Evolutionary conservation across 2,329 filamentous ascomycete species (phyloP).

Genomic region (Neopestalotiopsis sp.): DNA sequence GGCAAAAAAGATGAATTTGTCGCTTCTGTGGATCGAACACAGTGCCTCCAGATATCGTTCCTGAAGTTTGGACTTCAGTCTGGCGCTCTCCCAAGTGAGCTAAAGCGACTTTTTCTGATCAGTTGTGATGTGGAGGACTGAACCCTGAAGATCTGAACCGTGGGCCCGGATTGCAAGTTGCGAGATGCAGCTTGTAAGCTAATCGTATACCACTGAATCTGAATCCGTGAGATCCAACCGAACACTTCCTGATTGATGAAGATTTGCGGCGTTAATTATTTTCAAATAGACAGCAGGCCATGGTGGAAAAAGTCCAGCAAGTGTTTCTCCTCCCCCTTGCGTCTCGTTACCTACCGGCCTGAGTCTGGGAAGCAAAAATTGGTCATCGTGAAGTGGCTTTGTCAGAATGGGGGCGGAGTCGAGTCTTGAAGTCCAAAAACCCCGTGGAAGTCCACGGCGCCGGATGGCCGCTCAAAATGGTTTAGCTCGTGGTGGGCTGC

Average conservation of each 20-base stretch:
- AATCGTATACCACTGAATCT: neutral
- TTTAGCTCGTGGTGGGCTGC: neutral
- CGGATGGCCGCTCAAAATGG: neutral
- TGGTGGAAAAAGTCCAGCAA: too few species aligned
- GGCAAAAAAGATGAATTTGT: neutral
- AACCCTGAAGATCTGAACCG: neutral
- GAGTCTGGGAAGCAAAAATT: neutral
- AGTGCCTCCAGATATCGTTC: neutral
- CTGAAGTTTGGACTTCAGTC: constrained; percentile 1
- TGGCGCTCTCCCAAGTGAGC: constrained; percentile 2
- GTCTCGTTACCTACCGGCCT: neutral
- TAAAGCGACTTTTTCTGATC: neutral
- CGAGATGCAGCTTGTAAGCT: too few species aligned
- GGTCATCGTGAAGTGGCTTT: constrained; percentile 1
- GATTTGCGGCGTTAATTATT: too few species aligned
- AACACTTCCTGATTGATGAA: too few species aligned
- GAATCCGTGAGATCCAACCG: neutral
- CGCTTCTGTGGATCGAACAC: constrained; percentile 3
- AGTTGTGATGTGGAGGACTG: neutral
- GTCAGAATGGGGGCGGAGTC: neutral
- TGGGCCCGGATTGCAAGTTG: too few species aligned
- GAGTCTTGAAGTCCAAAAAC: neutral
- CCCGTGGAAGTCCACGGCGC: neutral
- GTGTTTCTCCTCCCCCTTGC: neutral
- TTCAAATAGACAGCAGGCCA: too few species aligned